A percentile compares a stretch with the other conserved stretches of the same genome.
Evolutionary conservation across 2,329 filamentous ascomycete species (phyloP).

Genomic region (Colletotrichum sp.): DNA sequence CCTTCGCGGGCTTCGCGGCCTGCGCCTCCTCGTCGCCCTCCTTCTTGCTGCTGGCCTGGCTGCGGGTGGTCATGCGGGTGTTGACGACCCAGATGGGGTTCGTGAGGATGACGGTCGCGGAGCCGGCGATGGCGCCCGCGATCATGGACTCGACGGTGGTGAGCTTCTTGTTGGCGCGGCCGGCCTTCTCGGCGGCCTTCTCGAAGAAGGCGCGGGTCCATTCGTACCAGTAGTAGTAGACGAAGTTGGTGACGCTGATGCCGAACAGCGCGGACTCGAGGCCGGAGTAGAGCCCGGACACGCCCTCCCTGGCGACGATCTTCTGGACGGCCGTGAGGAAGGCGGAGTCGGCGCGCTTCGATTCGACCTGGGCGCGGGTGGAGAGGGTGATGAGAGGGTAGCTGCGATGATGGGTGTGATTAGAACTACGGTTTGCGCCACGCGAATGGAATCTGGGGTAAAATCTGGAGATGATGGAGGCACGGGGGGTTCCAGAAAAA

Average conservation of each 20-base stretch:
- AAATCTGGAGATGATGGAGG: background rate
- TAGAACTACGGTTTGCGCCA: conserved; percentile 8
- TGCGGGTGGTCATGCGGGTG: conserved; percentile 94
- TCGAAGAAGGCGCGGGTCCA: conserved; percentile 92
- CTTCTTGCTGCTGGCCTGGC: conserved; percentile 39
- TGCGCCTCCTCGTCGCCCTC: conserved; percentile 44
- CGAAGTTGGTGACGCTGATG: conserved; percentile 98
- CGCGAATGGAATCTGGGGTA: background rate
- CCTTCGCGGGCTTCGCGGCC: conserved; percentile 49
- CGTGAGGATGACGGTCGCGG: conserved; percentile 91
- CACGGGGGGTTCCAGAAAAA: background rate
- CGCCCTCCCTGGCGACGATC: conserved; percentile 91
- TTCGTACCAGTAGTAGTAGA: conserved; percentile 99
- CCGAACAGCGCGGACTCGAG: conserved; percentile 95
- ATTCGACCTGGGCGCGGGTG: conserved; percentile 96
- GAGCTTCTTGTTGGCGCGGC: conserved; percentile 79
- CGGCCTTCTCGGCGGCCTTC: conserved; percentile 73
- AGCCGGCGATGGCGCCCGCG: conserved; percentile 90
- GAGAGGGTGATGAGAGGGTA: conserved; percentile 98
- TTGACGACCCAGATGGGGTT: conserved; percentile 99
- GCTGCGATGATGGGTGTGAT: conserved; percentile 46
- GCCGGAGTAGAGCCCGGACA: conserved; percentile 88
- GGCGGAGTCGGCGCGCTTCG: conserved; percentile 85
- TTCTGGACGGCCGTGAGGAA: conserved; percentile 83
- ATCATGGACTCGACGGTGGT: conserved; percentile 94